A percentile compares a stretch with the other conserved stretches of the same genome.
phyloP scores from a whole-genome alignment of 176 grass and related monocot species.

The Oryza officinalis region DNA sequence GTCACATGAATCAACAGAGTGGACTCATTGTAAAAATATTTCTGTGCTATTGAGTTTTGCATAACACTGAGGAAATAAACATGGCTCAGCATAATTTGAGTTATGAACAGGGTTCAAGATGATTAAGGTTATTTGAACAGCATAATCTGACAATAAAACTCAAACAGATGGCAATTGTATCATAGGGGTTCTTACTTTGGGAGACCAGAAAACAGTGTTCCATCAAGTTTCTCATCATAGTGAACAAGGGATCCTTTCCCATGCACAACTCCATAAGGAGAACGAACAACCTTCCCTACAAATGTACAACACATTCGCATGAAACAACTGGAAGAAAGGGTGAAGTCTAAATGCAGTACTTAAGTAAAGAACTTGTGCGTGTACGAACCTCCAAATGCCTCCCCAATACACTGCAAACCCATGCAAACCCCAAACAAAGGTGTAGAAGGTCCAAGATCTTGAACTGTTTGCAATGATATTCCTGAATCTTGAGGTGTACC shows the following conservation, averaged over 20 bases:
- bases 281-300: slow-evolving; percentile 71
- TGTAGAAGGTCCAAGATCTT: slow-evolving; percentile 68
- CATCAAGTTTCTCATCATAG: slow-evolving; percentile 65
- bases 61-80: neutral
- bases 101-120: neutral
- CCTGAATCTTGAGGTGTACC: slow-evolving; percentile 80
- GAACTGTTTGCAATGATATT: slow-evolving; percentile 78
- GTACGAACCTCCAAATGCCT: slow-evolving; percentile 77
- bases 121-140: neutral
- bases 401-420: slow-evolving; percentile 86
- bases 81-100: neutral
- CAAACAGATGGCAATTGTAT: neutral
- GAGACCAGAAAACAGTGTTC: slow-evolving; percentile 60
- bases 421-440: slow-evolving; percentile 91
- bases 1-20: neutral
- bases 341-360: neutral
- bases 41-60: neutral
- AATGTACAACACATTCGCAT: neutral
- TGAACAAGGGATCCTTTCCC: slow-evolving; percentile 73
- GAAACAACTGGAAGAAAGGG: neutral
- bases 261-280: slow-evolving; percentile 74
- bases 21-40: neutral
- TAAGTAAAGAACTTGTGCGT: slow-evolving; percentile 13
- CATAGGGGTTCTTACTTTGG: slow-evolving; percentile 52
- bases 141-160: neutral